Percentiles rank a stretch among this genome's conserved stretches.
Conservation (phyloP, 306 rosid genomes). For the Cucurbita moschata region DNA sequence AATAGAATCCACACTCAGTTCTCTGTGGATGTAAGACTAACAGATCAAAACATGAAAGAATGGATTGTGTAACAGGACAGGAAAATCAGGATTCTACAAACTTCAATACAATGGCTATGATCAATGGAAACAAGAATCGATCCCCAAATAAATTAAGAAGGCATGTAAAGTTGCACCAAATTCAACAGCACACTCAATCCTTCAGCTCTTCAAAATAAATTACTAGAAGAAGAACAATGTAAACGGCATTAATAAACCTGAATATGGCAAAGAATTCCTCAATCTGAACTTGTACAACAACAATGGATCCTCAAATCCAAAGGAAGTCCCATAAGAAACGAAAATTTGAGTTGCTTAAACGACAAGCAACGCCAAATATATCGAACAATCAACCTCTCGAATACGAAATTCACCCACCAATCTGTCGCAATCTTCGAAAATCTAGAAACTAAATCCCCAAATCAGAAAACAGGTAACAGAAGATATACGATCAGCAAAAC, state of each 20-base stretch:
- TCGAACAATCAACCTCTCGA: background rate
- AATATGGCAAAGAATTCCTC: background rate
- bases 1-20: background rate
- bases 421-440: background rate
- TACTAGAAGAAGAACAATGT: background rate
- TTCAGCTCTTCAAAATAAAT: background rate
- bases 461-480: background rate
- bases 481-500: background rate
- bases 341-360: background rate
- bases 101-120: background rate
- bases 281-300: background rate
- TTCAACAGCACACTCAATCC: background rate
- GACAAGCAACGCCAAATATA: background rate
- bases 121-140: background rate
- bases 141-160: background rate
- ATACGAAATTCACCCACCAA: background rate
- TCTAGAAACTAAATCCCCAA: background rate
- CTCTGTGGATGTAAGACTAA: background rate
- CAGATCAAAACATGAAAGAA: background rate
- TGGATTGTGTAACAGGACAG: background rate
- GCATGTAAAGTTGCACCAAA: background rate
- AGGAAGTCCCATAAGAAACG: background rate
- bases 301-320: background rate
- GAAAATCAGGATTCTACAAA: background rate
- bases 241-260: background rate